A percentile compares a stretch with the other conserved stretches of the same genome.
Conservation (phyloP, 495 filamentous ascomycete species). For the Neurospora sublineolata region DNA sequence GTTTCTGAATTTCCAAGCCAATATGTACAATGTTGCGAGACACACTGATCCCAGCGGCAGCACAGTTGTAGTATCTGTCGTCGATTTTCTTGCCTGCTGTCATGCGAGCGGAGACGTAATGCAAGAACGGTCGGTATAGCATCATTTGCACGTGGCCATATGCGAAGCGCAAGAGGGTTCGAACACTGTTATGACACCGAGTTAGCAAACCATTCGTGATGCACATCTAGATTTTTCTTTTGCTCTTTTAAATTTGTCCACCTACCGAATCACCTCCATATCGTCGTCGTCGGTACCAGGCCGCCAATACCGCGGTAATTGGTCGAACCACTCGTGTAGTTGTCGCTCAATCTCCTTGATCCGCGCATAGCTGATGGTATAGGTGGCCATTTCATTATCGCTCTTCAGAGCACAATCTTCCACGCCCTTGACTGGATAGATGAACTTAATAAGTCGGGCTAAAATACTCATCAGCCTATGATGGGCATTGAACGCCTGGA, state of each 20-base stretch:
- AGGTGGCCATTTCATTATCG: constrained; percentile 35
- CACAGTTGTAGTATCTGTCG: constrained; percentile 80
- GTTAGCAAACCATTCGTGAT: background rate
- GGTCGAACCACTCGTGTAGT: constrained; percentile 72
- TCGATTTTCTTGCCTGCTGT: constrained; percentile 58
- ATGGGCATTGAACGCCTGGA: constrained; percentile 78
- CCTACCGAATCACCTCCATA: constrained; percentile 64
- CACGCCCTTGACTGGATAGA: constrained; percentile 77
- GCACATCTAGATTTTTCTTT: background rate
- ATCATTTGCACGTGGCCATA: constrained; percentile 91
- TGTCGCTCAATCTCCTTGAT: constrained; percentile 87
- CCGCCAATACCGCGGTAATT: constrained; percentile 60
- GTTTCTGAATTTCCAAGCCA: constrained; percentile 75
- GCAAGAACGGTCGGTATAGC: constrained; percentile 88
- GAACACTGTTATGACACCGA: constrained; percentile 43
- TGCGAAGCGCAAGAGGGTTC: constrained; percentile 75
- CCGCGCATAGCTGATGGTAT: constrained; percentile 77
- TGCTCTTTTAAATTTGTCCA: background rate
- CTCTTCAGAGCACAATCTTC: constrained; percentile 42
- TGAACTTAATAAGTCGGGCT: constrained; percentile 72
- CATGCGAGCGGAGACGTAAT: constrained; percentile 72
- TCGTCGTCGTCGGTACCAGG: constrained; percentile 59
- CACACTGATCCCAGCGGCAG: constrained; percentile 81
- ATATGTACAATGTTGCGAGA: constrained; percentile 93
- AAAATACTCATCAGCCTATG: constrained; percentile 65